A percentile compares a stretch with the other conserved stretches of the same genome.
phyloP scores from a whole-genome alignment of 2,329 filamentous ascomycete genomes.

The Clonostachys rosea region DNA sequence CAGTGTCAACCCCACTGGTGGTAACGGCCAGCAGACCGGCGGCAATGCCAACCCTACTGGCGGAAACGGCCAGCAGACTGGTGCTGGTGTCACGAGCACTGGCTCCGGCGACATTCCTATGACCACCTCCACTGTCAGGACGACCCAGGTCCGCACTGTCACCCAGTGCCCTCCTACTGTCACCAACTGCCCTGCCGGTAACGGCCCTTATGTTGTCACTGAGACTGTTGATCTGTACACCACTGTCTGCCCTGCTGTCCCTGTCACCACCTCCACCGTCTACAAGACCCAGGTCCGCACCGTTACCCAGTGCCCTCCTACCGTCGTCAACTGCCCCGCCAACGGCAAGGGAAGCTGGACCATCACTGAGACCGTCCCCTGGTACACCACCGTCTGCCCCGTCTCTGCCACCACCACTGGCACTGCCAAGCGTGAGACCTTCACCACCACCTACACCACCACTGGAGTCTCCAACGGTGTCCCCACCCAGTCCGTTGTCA shows the following conservation, averaged over 20 bases:
- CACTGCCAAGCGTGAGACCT: background rate
- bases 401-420: slow-evolving; percentile 10
- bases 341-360: background rate
- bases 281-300: slow-evolving; percentile 26
- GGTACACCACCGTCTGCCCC: slow-evolving; percentile 28
- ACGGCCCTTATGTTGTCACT: slow-evolving; percentile 1
- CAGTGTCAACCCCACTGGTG: too few species aligned
- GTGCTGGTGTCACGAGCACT: background rate
- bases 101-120: background rate
- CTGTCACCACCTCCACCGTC: slow-evolving; percentile 1
- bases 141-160: slow-evolving; percentile 50
- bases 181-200: slow-evolving; percentile 45
- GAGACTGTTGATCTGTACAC: slow-evolving; percentile 41
- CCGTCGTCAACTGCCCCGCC: slow-evolving; percentile 52
- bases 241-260: slow-evolving; percentile 52
- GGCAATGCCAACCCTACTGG: too few species aligned
- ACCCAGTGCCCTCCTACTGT: slow-evolving; percentile 52
- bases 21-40: too few species aligned
- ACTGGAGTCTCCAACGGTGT: slow-evolving; percentile 1
- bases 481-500: slow-evolving; percentile 2
- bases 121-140: slow-evolving; percentile 38
- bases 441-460: slow-evolving; percentile 2
- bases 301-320: slow-evolving; percentile 51
- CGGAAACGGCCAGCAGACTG: too few species aligned
- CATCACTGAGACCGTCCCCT: slow-evolving; percentile 14